Evolutionary conservation across 345 rosid genomes (phyloP), one percentile per base, ranked within the genome.

Genomic region (Orychophragmus violaceus): DNA sequence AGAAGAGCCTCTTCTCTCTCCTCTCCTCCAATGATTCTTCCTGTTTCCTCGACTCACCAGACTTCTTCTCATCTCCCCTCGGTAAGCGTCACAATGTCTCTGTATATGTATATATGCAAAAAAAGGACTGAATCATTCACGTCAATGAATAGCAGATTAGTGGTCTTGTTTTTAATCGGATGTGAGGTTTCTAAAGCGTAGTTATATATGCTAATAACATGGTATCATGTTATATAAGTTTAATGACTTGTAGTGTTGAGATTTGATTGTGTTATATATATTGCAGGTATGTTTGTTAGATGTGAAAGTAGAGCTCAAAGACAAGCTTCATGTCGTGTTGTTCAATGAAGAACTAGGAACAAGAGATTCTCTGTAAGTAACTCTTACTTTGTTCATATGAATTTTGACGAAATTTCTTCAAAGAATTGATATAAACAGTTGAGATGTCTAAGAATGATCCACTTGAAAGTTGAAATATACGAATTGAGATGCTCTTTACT

Each of bases 351-450:
- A 86, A 64, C 56, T 88, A 27, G 81, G 73, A 71, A 70, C 80
- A 16, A 86, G 75, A 70, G 97, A 87, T 58, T 77, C 98, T 61
- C 90, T 83, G 98, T 93, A 83, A 86, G 98, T 82, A 55, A 41
- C 25, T 52, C 51, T 14, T 29, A n/a, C 44, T 32, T 52, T 0
- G 52, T 9, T 49, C 35, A 54, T 62, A 42, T 25, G 3, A 3
- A 3, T 2, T 4, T 19, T 9, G 1, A 17, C 4, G 16, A 17
- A 9, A 28, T 16, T 3, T 27, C 6, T 18, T 24, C 35, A 18
- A 17, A n/a, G n/a, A n/a, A n/a, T n/a, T n/a, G n/a, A n/a, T n/a
- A n/a, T n/a, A n/a, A n/a, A n/a, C n/a, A n/a, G n/a, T n/a, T 53
- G 56, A 64, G 44, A 56, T 64, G 14, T 48, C 44, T 35, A 50